Evolutionary conservation across 768 basidiomycete genomes (phyloP).

Genomic region (Tulasnella sp.): DNA sequence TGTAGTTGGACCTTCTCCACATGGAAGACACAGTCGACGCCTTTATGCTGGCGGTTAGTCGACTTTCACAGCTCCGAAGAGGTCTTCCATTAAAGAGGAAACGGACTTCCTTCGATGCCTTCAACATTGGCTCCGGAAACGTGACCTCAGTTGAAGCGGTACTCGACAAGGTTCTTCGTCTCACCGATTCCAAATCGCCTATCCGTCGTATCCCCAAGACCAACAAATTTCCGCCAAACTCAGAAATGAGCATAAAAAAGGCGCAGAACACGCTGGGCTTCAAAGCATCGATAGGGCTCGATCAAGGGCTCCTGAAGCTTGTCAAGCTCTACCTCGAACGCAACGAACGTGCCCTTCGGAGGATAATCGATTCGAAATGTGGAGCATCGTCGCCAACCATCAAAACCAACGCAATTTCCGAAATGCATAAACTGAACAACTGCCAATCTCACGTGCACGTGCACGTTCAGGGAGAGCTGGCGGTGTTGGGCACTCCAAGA

Average conservation of each 20-base stretch:
- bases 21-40: conserved; percentile 23
- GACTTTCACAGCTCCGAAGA: background rate
- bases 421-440: conserved; percentile 21
- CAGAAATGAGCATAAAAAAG: background rate
- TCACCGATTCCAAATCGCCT: conserved; percentile 22
- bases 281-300: conserved; percentile 18
- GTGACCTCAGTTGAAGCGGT: conserved; percentile 18
- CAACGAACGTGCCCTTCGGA: background rate
- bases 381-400: background rate
- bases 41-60: conserved; percentile 18
- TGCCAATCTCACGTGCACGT: conserved; percentile 23
- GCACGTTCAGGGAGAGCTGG: conserved; percentile 21
- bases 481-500: conserved; percentile 13
- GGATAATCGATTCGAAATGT: background rate
- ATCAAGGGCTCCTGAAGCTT: conserved; percentile 19
- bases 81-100: background rate
- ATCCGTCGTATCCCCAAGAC: conserved; percentile 19
- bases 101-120: conserved; percentile 11
- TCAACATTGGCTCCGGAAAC: conserved; percentile 22
- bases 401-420: background rate
- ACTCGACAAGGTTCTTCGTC: conserved; percentile 19
- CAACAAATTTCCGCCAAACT: background rate
- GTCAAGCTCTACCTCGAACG: conserved; percentile 4
- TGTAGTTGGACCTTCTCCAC: conserved; percentile 20
- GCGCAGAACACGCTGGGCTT: conserved; percentile 19